Evolutionary conservation across 208 protist genomes (phyloP), one percentile per base, ranked within the genome.

Genomic region (Balamuthia mandrillaris): DNA sequence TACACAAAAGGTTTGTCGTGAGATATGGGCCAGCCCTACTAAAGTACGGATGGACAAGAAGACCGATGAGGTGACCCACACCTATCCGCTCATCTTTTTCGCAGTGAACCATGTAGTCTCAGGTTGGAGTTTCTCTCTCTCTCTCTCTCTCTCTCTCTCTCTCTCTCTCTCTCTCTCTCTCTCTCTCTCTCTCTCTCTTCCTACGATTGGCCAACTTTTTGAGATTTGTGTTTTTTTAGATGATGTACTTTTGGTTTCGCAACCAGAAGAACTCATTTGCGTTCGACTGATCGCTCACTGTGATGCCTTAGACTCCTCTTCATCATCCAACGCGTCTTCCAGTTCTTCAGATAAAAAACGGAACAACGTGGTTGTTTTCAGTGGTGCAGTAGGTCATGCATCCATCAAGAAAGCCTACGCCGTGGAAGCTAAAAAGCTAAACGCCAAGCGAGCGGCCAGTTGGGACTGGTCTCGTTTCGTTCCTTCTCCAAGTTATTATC

Each of bases 41-140:
- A 18, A 77, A 45, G 66, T 77, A 24, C 66, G 66, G 7, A 77
- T 77, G 66, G 66, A 77, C 66, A 47, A 9, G 42, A 77, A 77
- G 44, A 45, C 49, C 12, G 66, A 77, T 14, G 66, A 77, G 29
- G 66, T 77, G 3, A 54, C 39, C 16, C 44, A 77, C 29, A 77
- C 66, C 66, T 77, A 77, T 31, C 66, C 66, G 9, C 49, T 45
- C 37, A 77, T 77, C 4, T 77, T 77, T 31, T 77, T 77, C 44
- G 66, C 66, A n/a, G 66, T 77, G 6, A 77, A 77, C 44, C 44
- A 77, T 33, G n/a, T n/a, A n/a, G n/a, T n/a, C n/a, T n/a, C n/a
- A n/a, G n/a, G n/a, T n/a, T n/a, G n/a, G n/a, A n/a, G n/a, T n/a
- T n/a, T n/a, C n/a, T n/a, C n/a, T n/a, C n/a, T n/a, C n/a, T n/a